Percentiles rank a stretch among this genome's conserved stretches.
phyloP scores from a whole-genome alignment of 768 basidiomycete species.

The Fomitopsis serialis region DNA sequence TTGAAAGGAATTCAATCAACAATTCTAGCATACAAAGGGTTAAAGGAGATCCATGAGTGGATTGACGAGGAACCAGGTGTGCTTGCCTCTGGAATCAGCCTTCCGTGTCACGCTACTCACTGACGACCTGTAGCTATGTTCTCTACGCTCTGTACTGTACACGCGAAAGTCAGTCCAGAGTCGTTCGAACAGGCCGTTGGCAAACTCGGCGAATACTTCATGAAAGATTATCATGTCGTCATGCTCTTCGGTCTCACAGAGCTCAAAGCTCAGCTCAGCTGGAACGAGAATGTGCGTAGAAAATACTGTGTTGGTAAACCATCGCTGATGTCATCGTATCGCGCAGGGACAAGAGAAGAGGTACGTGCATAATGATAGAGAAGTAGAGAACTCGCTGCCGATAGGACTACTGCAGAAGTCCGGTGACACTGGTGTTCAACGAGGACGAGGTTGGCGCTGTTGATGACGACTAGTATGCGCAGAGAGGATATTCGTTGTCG shows the following conservation, averaged over 20 bases:
- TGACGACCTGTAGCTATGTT: constrained; percentile 23
- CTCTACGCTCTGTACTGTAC: constrained; percentile 28
- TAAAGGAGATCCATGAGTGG: constrained; percentile 25
- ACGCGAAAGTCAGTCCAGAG: constrained; percentile 27
- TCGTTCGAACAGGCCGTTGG: not conserved
- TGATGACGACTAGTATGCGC: too few species aligned
- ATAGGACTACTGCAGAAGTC: too few species aligned
- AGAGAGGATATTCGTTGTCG: too few species aligned
- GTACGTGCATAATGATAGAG: too few species aligned
- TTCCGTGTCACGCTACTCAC: too few species aligned
- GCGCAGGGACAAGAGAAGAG: too few species aligned
- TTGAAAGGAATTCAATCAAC: constrained; percentile 9
- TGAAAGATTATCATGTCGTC: constrained; percentile 33
- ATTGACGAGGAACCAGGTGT: constrained; percentile 29
- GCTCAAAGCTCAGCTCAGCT: constrained; percentile 39
- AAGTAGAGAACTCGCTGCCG: too few species aligned
- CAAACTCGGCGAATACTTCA: constrained; percentile 18
- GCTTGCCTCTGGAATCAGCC: not conserved
- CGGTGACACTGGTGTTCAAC: too few species aligned
- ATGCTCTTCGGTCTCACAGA: constrained; percentile 41
- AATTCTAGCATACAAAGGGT: constrained; percentile 29
- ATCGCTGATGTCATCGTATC: too few species aligned
- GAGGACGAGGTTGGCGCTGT: too few species aligned
- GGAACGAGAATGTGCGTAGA: constrained; percentile 29
- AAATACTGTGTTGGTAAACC: too few species aligned